These are phyloP conservation scores for Vaccinium macrocarpon DNA, from an alignment of 148 eudicot species.

Conservation along the genomic window DNA sequence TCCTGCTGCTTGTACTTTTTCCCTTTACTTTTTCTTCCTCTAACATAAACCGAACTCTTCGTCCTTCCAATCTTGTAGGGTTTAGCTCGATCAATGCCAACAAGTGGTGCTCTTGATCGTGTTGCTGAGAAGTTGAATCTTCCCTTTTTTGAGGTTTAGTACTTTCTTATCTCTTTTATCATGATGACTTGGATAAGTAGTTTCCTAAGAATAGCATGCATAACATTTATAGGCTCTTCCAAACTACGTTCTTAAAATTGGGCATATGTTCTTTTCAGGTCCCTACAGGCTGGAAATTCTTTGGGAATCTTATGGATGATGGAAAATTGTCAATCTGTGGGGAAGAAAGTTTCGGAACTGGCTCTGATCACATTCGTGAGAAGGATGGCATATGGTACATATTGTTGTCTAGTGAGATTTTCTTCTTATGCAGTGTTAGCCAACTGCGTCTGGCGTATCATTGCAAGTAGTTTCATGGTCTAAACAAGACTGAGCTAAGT, in stretches of 20 bases:
- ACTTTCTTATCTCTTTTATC: conserved; percentile 15
- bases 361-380: conserved; percentile 98
- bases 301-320: conserved; percentile 98
- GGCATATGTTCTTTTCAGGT: conserved; percentile 49
- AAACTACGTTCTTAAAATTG: neutral
- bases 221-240: neutral
- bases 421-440: neutral
- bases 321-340: conserved; percentile 91
- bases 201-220: neutral
- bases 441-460: neutral
- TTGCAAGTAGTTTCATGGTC: neutral
- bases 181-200: conserved; percentile 9
- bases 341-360: conserved; percentile 99
- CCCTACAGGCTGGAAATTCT: conserved; percentile 99
- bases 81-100: conserved; percentile 98
- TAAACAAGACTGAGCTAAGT: neutral
- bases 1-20: neutral
- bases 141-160: conserved; percentile 84
- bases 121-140: conserved; percentile 84
- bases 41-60: neutral
- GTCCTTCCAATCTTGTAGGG: conserved; percentile 49
- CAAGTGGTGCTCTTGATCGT: conserved; percentile 99
- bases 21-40: neutral
- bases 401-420: neutral
- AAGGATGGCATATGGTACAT: conserved; percentile 99